phyloP scores from a whole-genome alignment of 2,329 filamentous ascomycete species.

The Epichloe sylvatica region DNA sequence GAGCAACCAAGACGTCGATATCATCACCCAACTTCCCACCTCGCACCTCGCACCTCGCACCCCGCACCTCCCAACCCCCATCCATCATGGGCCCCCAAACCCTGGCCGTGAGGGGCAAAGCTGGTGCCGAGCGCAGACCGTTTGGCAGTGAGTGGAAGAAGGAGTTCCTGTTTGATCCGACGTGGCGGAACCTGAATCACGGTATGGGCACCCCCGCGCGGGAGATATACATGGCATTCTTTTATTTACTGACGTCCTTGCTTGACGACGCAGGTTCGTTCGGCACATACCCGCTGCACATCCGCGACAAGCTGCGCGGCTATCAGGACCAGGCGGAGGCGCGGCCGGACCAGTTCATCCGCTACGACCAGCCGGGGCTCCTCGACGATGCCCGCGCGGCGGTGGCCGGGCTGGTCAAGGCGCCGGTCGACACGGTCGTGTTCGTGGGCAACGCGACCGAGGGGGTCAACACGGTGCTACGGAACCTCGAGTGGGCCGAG shows the following conservation, averaged over 20 bases:
- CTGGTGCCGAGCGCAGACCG: neutral
- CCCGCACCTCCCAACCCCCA: no score
- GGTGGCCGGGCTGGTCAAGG: constrained; percentile 52
- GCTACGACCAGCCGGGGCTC: constrained; percentile 47
- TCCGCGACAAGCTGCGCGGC: constrained; percentile 45
- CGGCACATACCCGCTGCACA: constrained; percentile 53
- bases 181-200: constrained; percentile 66
- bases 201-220: constrained; percentile 28
- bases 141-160: constrained; percentile 34
- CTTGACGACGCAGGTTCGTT: constrained; percentile 48
- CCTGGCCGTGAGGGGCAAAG: neutral
- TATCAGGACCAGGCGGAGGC: constrained; percentile 56
- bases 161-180: constrained; percentile 54
- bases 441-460: constrained; percentile 73
- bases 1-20: no score
- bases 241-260: no score
- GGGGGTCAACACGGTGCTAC: constrained; percentile 65
- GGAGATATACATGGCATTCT: no score
- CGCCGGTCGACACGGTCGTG: constrained; percentile 51
- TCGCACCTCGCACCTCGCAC: no score
- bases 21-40: no score
- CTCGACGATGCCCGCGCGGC: constrained; percentile 56
- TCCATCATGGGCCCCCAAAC: no score
- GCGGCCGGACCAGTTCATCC: constrained; percentile 62
- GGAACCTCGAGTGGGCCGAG: constrained; percentile 52